A percentile compares a stretch with the other conserved stretches of the same genome.
phyloP scores from a whole-genome alignment of 345 rosid genomes.

The Cardiospermum halicacabum region DNA sequence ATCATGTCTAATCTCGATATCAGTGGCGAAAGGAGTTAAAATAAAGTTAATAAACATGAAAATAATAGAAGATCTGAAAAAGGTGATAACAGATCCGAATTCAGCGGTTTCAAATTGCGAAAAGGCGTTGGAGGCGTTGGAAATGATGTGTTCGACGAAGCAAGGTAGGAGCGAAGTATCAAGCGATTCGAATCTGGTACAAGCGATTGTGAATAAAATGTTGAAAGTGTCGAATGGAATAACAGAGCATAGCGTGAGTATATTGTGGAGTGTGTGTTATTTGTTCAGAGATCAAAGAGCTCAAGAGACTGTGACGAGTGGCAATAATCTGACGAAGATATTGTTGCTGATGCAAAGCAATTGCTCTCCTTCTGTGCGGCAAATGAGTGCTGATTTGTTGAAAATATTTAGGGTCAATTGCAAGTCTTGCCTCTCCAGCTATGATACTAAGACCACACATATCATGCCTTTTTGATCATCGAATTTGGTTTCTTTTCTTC shows the following conservation, averaged over 20 bases:
- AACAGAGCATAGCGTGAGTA: slow-evolving; percentile 82
- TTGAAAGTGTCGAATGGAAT: slow-evolving; percentile 66
- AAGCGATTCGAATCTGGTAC: slow-evolving; percentile 37
- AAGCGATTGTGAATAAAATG: slow-evolving; percentile 60
- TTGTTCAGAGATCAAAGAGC: slow-evolving; percentile 57
- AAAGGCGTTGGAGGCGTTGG: slow-evolving; percentile 67
- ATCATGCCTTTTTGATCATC: slow-evolving; percentile 74
- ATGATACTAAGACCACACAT: slow-evolving; percentile 88
- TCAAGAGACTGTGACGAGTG: slow-evolving; percentile 52
- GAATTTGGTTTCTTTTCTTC: no score
- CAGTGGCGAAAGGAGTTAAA: slow-evolving; percentile 49
- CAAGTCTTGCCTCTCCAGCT: slow-evolving; percentile 51
- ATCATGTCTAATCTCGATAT: slow-evolving; percentile 48
- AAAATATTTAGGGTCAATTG: slow-evolving; percentile 55
- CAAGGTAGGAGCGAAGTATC: slow-evolving; percentile 66
- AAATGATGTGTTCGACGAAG: slow-evolving; percentile 43
- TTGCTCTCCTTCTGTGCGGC: slow-evolving; percentile 61
- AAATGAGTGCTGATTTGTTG: slow-evolving; percentile 69
- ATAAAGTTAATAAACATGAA: slow-evolving; percentile 33
- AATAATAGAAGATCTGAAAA: slow-evolving; percentile 33
- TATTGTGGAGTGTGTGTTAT: slow-evolving; percentile 74
- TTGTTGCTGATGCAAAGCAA: slow-evolving; percentile 84
- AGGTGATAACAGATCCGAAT: slow-evolving; percentile 36
- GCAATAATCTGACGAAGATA: slow-evolving; percentile 68
- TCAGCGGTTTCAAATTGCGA: slow-evolving; percentile 39